Conservation (phyloP, 257 asterid genomes). For the Penstemon barbatus region DNA sequence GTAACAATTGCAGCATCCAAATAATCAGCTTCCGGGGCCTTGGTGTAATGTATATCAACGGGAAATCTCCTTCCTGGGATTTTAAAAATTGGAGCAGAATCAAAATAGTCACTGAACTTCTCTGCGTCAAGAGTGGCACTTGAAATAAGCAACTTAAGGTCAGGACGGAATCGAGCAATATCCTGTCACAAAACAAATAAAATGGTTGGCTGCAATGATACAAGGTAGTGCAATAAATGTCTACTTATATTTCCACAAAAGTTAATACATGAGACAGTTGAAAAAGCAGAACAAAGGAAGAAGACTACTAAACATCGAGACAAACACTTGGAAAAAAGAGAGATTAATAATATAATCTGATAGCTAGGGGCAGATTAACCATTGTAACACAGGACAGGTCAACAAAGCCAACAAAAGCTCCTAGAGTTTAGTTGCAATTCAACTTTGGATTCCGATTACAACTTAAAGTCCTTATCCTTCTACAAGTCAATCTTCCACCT, state of each 20-base stretch:
- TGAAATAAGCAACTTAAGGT: slow-evolving; percentile 83
- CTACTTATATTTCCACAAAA: background rate
- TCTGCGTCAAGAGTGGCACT: slow-evolving; percentile 96
- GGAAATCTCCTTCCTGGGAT: slow-evolving; percentile 97
- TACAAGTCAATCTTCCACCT: background rate
- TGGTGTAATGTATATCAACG: slow-evolving; percentile 84
- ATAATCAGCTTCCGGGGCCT: slow-evolving; percentile 98
- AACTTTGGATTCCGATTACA: background rate
- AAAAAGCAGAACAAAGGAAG: background rate
- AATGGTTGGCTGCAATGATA: slow-evolving; percentile 16
- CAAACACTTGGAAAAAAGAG: background rate
- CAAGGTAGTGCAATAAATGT: slow-evolving; percentile 3
- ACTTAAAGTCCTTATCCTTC: slow-evolving; percentile 3
- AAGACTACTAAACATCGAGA: background rate
- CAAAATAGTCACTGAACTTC: slow-evolving; percentile 71
- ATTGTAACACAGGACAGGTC: background rate
- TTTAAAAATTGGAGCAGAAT: slow-evolving; percentile 68
- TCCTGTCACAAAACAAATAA: slow-evolving; percentile 42
- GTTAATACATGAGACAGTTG: background rate
- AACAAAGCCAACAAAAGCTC: background rate
- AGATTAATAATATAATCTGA: background rate
- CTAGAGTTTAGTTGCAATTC: background rate
- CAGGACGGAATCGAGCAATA: slow-evolving; percentile 80
- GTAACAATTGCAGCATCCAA: slow-evolving; percentile 89
- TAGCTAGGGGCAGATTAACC: background rate